phyloP scores from a whole-genome alignment of 2,329 filamentous ascomycete species.

The Plectosphaerella cucumerina region DNA sequence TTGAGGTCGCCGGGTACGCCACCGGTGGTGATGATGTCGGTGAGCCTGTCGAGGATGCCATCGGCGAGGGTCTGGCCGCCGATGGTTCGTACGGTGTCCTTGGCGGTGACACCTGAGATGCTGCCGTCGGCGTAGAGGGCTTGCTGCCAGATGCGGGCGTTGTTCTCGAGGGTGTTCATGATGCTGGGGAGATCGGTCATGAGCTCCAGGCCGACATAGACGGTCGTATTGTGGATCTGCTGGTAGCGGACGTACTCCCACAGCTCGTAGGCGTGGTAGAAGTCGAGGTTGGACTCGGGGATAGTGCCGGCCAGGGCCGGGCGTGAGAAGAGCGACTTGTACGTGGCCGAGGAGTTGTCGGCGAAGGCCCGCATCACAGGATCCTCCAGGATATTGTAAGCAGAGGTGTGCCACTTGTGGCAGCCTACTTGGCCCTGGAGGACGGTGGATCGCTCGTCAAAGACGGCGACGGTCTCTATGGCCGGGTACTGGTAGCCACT shows the following conservation, averaged over 20 bases:
- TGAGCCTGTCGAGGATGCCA: constrained; percentile 37
- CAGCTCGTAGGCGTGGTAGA: constrained; percentile 46
- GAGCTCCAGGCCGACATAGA: constrained; percentile 30
- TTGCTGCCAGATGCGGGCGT: constrained; percentile 68
- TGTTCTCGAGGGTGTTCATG: constrained; percentile 50
- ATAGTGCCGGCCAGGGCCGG: constrained; percentile 33
- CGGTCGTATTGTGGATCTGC: constrained; percentile 45
- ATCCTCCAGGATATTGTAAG: constrained; percentile 19
- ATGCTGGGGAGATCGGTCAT: constrained; percentile 28
- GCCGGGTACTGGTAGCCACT: constrained; percentile 78
- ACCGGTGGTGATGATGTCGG: constrained; percentile 31
- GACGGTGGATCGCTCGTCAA: constrained; percentile 39
- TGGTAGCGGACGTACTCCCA: constrained; percentile 54
- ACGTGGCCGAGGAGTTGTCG: constrained; percentile 31
- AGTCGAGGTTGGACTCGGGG: constrained; percentile 28
- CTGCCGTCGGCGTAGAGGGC: constrained; percentile 50
- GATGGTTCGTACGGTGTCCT: constrained; percentile 42
- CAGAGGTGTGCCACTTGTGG: constrained; percentile 28
- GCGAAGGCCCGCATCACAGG: constrained; percentile 17
- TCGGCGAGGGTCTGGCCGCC: constrained; percentile 48
- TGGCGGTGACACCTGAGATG: constrained; percentile 42
- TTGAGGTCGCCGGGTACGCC: constrained; percentile 45
- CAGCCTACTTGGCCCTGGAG: constrained; percentile 36
- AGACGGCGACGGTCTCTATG: constrained; percentile 47
- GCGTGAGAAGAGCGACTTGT: constrained; percentile 35